Evolutionary conservation across 1,139 yeast species (phyloP), one percentile per base, ranked within the genome.

Genomic region (Saccharomyces pastorianus): DNA sequence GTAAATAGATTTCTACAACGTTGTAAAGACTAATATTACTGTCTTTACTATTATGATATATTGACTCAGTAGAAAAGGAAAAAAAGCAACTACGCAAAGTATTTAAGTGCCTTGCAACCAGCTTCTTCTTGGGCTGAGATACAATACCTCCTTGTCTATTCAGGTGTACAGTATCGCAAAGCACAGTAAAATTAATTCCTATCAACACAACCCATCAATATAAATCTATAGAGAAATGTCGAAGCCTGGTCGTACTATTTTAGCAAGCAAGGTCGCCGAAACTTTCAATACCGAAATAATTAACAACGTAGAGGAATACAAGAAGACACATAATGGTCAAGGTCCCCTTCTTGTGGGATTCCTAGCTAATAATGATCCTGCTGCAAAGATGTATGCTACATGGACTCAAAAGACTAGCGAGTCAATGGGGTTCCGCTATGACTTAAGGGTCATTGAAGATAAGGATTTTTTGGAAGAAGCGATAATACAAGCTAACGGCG

Each of bases 381-480:
- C 98, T 8, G 98, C 97, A 3, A 80, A 79, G 65, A 86, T 86
- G 87, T 93, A 93, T 69, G 99, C 99, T 48, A 84, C 84, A 53
- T 93, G 97, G 97, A 93, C 99, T 0, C 88, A 86, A 38, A 91
- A 89, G 70, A 91, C 98, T 0, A 84, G 96, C 60, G 85, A 83
- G 64, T 83, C 85, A 20, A 74, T 89, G 54, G 99, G 99, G 0
- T 90, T 93, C 73, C 75, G 80, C 32, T 93, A 89, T 68, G 93
- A 90, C 67, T 74, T 95, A 60, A 75, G 89, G 51, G 77, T 78
- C 59, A 84, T 86, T 9, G 73, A 73, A 23, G 82, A 80, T 61
- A 88, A 87, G 69, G 96, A 93, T 63, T 87, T 85, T 44, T 77
- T 93, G 58, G 99, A 93, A 70, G 90, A 84, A 60, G 84, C 83